Conservation (phyloP, 2,329 filamentous ascomycete genomes). For the Fusarium domesticum region DNA sequence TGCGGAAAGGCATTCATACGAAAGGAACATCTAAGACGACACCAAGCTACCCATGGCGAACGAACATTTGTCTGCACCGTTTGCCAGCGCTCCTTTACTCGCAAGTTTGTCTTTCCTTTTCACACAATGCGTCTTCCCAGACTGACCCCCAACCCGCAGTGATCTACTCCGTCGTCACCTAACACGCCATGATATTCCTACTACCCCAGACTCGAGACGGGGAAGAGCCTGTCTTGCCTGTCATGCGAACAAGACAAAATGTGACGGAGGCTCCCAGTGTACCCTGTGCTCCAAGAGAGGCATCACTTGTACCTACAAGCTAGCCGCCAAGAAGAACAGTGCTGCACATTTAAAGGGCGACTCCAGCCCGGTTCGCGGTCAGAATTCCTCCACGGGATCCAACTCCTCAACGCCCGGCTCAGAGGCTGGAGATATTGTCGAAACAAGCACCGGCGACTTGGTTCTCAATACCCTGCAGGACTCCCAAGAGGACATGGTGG, state of each 20-base stretch:
- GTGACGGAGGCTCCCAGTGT: constrained; percentile 40
- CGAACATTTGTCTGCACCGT: constrained; percentile 35
- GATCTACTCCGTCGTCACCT: constrained; percentile 40
- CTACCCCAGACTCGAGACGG: constrained; percentile 32
- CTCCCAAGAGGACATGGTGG: constrained; percentile 7
- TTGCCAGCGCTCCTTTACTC: constrained; percentile 39
- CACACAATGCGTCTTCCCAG: neutral
- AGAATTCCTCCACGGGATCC: neutral
- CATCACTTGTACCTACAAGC: constrained; percentile 38
- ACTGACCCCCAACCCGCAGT: constrained; percentile 21
- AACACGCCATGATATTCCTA: constrained; percentile 33
- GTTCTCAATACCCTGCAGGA: constrained; percentile 1
- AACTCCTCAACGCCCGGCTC: neutral
- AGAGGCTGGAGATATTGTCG: neutral
- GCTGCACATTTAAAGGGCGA: neutral
- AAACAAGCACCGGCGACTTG: constrained; percentile 2
- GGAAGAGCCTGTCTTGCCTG: constrained; percentile 43
- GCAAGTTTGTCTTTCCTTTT: constrained; percentile 32
- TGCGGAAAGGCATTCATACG: constrained; percentile 41
- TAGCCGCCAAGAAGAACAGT: constrained; percentile 13
- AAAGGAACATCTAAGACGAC: constrained; percentile 40
- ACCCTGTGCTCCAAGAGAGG: constrained; percentile 39
- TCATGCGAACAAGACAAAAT: constrained; percentile 45
- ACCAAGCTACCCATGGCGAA: constrained; percentile 39
- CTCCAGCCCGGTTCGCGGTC: neutral